A percentile compares a stretch with the other conserved stretches of the same genome.
phyloP scores from a whole-genome alignment of 352 stramenopile species.

The Phytophthora syringae region DNA sequence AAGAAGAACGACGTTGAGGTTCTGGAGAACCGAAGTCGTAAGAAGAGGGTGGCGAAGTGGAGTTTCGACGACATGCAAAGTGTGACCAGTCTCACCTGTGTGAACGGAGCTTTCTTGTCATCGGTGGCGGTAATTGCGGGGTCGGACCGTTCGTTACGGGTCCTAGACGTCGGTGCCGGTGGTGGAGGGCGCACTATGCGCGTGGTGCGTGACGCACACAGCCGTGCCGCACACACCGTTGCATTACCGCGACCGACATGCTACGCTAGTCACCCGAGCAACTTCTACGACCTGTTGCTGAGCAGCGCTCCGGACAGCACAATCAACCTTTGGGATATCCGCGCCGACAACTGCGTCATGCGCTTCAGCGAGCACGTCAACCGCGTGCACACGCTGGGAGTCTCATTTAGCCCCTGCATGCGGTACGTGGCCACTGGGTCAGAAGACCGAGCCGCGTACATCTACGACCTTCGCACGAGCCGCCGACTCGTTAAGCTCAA shows the following conservation, averaged over 20 bases:
- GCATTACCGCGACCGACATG: conserved; percentile 68
- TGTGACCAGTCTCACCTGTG: conserved; percentile 70
- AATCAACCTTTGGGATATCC: conserved; percentile 87
- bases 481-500: conserved; percentile 62
- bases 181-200: conserved; percentile 48
- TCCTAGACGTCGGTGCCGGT: conserved; percentile 75
- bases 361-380: conserved; percentile 87
- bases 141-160: conserved; percentile 77
- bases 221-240: conserved; percentile 69
- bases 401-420: conserved; percentile 90
- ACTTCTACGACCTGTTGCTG: conserved; percentile 88
- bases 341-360: conserved; percentile 87
- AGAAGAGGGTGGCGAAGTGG: conserved; percentile 74
- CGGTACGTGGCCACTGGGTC: conserved; percentile 89
- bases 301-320: conserved; percentile 76
- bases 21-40: conserved; percentile 67
- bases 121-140: conserved; percentile 72
- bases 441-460: conserved; percentile 80
- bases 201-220: conserved; percentile 69
- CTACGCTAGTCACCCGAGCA: conserved; percentile 70
- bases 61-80: conserved; percentile 67
- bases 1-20: conserved; percentile 45
- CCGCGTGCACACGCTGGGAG: conserved; percentile 73
- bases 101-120: conserved; percentile 87
- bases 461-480: conserved; percentile 89